Evolutionary conservation across 176 grass and related monocot genomes (phyloP), one percentile per base, ranked within the genome.

Genomic region (Phoenix roebelenii): DNA sequence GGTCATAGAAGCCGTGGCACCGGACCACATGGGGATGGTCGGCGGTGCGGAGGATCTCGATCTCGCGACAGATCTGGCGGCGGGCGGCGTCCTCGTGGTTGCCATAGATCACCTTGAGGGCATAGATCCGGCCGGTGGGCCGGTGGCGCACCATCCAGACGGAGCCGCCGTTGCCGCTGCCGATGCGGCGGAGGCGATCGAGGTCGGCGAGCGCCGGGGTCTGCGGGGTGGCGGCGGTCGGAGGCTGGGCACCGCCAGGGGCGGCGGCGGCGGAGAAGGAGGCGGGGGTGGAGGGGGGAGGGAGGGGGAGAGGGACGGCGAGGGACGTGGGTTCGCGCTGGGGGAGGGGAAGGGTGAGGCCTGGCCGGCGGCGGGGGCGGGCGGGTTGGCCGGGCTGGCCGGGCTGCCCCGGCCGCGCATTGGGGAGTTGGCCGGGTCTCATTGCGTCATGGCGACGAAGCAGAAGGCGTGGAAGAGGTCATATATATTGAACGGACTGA

Each of bases 1-100:
- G 59, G 16, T 67, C 66, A 75, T 82, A 32, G 7, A 79, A 57
- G 28, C 29, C 60, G 67, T 79, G 84, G 67, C 75, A 82, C 3
- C 84, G 75, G 22, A 87, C 84, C 17, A 87, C 71, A 53, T 71
- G 57, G 23, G 75, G 84, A 49, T 72, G 74, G 66, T 75, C 84
- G 1, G 84, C 63, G 44, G 71, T 67, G 28, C 74, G 58, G 14
- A 87, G 71, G 24, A 81, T 57, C 57, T 78, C 84, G 23, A 55
- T 59, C 84, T 87, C 84, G 7, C 64, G 64, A 16, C 15, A 19
- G 64, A 67, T 67, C 64, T 67, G 49, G 60, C 14, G 65, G 51
- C 66, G 25, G 51, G 57, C 64, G 0, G 69, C 74, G 0, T 66
- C 64, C 56, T 82, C 74, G 22, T 63, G 74, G 14, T 55, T 55